A percentile compares a stretch with the other conserved stretches of the same genome.
phyloP scores from a whole-genome alignment of 2,329 filamentous ascomycete genomes.

The Laburnicola sp. region DNA sequence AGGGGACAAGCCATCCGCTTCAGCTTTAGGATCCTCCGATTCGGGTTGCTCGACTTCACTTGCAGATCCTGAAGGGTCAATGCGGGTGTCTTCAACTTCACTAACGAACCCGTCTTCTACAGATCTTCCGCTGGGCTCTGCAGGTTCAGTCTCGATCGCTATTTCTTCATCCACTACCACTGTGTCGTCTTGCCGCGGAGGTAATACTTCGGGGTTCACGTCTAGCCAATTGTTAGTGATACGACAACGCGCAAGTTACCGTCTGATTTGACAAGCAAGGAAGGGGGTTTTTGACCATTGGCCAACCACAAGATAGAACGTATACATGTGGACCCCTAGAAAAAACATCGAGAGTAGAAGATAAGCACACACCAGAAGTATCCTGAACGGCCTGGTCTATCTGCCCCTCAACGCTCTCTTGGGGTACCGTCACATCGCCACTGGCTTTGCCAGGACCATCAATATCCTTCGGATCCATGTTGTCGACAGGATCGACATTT shows the following conservation, averaged over 20 bases:
- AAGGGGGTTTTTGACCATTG: too few species aligned
- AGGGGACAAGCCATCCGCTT: neutral
- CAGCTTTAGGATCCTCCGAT: neutral
- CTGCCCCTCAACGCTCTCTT: neutral
- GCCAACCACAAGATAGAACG: too few species aligned
- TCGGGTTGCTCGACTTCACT: neutral
- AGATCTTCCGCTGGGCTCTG: neutral
- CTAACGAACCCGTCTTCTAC: too few species aligned
- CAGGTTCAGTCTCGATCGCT: neutral
- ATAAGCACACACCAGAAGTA: neutral
- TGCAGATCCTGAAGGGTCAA: neutral
- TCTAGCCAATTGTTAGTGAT: too few species aligned
- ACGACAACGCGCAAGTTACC: too few species aligned
- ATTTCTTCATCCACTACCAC: too few species aligned
- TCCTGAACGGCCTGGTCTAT: neutral
- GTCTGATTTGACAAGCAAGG: too few species aligned
- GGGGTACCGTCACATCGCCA: neutral
- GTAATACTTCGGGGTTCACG: too few species aligned
- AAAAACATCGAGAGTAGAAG: too few species aligned
- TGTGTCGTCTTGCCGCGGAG: too few species aligned
- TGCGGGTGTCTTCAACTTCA: neutral
- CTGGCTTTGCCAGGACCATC: neutral
- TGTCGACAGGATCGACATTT: neutral
- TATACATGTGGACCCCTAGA: too few species aligned
- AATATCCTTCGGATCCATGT: neutral